phyloP scores from a whole-genome alignment of 2,329 filamentous ascomycete genomes.

The Clarireedia hainanense region DNA sequence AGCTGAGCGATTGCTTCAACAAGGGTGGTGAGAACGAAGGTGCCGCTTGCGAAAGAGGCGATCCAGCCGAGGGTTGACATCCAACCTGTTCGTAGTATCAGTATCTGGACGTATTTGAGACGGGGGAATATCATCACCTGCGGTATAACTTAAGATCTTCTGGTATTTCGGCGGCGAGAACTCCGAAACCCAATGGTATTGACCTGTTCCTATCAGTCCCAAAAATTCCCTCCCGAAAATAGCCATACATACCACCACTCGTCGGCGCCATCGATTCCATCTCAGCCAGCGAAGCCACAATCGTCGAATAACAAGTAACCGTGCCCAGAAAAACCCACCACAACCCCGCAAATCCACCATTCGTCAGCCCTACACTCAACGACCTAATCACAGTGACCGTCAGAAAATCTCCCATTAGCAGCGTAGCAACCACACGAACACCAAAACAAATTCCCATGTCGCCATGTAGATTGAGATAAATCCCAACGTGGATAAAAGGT shows the following conservation, averaged over 20 bases:
- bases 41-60: constrained; percentile 32
- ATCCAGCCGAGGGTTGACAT: constrained; percentile 40
- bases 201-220: constrained; percentile 40
- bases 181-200: constrained; percentile 52
- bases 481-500: constrained; percentile 35
- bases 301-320: constrained; percentile 25
- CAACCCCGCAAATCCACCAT: constrained; percentile 29
- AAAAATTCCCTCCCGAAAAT: not conserved
- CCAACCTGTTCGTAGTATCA: constrained; percentile 32
- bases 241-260: constrained; percentile 13
- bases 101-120: not conserved
- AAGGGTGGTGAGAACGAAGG: constrained; percentile 37
- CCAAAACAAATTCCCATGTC: constrained; percentile 37
- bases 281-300: constrained; percentile 23
- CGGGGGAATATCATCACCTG: constrained; percentile 25
- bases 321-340: constrained; percentile 35
- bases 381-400: constrained; percentile 7
- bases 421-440: constrained; percentile 18
- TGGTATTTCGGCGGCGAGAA: constrained; percentile 41
- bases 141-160: constrained; percentile 46
- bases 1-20: constrained; percentile 34
- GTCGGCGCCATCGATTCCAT: constrained; percentile 25
- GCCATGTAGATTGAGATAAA: constrained; percentile 37
- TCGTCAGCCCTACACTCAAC: constrained; percentile 27
- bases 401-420: no score